Base-by-base conservation (phyloP, 306 rosid species). In the Potentilla sterilis region DNA sequence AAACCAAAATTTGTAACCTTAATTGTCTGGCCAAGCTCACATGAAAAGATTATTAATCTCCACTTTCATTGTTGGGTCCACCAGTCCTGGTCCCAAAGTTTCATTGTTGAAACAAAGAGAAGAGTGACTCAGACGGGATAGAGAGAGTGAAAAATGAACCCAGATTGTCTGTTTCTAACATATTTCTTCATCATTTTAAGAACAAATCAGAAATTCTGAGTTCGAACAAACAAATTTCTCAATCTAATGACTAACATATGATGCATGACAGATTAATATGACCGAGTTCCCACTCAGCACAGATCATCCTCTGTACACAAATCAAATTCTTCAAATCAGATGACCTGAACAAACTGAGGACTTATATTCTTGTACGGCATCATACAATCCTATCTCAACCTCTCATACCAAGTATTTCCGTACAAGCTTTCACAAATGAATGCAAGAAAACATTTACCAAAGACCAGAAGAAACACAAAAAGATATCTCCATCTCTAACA, bases 381-480 rank as follows among this genome's bases (percentile, higher is more conserved):
- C 22, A 10, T 48, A 55, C 67, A 47, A 55, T 42, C 65, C 14
- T 37, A 37, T 9, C 9, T 51, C 44, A 28, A 69, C 73, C 15
- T 69, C 48, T 10, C 35, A 71, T 37, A 37, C 11, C 19, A 10
- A 37, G 57, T 1, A 71, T 51, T 37, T 38, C 22, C 75, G 52
- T 1, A 40, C 13, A 71, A 54, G 66, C 5, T 15, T 24, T 11
- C 40, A 28, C 68, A 9, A 11, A 46, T 0, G 9, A 73, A 41
- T 41, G 54, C 41, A 7, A 46, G 15, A 13, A 57, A 22, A 40
- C 14, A 57, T 24, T 22, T 8, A 14, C 67, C 54, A 40, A 7
- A 13, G 14, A 21, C 47, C 75, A 22, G 15, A 54, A 38, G 37
- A 54, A 54, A 72, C 12, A 32, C 49, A 71, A 70, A 70, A 70